Base-by-base conservation (phyloP, 2,329 filamentous ascomycete genomes). In the Rutstroemia sp. region DNA sequence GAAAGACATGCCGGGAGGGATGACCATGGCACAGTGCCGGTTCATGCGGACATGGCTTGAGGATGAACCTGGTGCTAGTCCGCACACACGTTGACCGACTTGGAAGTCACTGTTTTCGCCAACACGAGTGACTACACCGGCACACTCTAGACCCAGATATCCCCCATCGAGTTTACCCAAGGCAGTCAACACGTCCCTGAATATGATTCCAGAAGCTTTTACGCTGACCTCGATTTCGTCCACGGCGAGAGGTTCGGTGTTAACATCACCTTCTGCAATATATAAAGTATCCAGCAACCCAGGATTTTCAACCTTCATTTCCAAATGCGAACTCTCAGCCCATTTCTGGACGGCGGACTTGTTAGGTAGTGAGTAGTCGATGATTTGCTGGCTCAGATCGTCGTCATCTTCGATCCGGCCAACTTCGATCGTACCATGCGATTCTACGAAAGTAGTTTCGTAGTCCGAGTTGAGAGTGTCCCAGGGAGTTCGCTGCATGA, bases 121-220 rank as follows among this genome's bases (percentile, higher is more conserved):
- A 27, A 69, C 57, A 9, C 58, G 61, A 8, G 63, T 63, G 9
- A 73, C 59, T 30, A 71, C 49, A 38, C 71, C 71, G 59, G 64
- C 67, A 54, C 63, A 71, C 52, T 73, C 71, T 4, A 64, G 56
- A 14, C 71, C 70, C 25, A 72, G 61, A 17, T 65, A 59, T 0
- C 58, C 47, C 12, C 63, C 62, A 10, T 63, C 59, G 8, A 68
- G 30, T 44, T 72, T 69, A 2, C 72, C 72, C 60, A 68, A 68
- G 2, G 65, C 63, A 2, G 66, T 59, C 5, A 63, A 54, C 10
- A 72, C 58, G 57, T 73, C 71, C 58, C 62, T 46, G 59, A 56
- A 48, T 39, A 63, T 65, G 52, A 67, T 58, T 9, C 63, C 64
- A 45, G 62, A 58, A 5, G 64, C 63, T 54, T 71, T 72, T 54